Conservation (phyloP, 2,329 filamentous ascomycete genomes). For the Aspergillus tubingensis region DNA sequence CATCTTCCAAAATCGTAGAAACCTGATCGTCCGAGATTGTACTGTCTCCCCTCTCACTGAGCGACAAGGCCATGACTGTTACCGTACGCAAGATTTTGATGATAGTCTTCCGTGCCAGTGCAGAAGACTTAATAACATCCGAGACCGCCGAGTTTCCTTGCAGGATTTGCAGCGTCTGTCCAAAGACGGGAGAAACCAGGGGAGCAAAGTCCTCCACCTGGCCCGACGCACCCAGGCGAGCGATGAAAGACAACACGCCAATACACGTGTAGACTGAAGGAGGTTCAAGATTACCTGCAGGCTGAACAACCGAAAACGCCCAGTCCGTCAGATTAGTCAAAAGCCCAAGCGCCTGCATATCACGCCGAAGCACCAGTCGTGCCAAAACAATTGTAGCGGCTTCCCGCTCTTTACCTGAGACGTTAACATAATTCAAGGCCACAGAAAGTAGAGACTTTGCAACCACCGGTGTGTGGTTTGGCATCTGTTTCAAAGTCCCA, state of each 20-base stretch:
- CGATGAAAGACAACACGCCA: constrained; percentile 76
- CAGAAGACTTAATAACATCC: constrained; percentile 65
- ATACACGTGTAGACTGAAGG: constrained; percentile 72
- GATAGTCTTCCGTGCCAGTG: constrained; percentile 76
- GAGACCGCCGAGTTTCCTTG: constrained; percentile 53
- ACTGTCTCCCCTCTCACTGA: constrained; percentile 44
- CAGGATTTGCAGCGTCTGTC: constrained; percentile 62
- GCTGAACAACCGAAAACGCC: constrained; percentile 64
- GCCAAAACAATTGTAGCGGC: constrained; percentile 83
- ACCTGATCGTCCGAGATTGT: constrained; percentile 34
- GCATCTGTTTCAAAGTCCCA: constrained; percentile 47
- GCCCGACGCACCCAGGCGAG: constrained; percentile 69
- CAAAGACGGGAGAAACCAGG: constrained; percentile 67
- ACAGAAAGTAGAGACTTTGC: constrained; percentile 70
- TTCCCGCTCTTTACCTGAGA: constrained; percentile 82
- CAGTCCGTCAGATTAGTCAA: constrained; percentile 69
- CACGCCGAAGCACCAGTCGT: constrained; percentile 75
- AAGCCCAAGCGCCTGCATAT: constrained; percentile 80
- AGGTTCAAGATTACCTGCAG: constrained; percentile 39
- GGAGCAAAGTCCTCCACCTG: constrained; percentile 73
- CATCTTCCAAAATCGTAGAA: constrained; percentile 69
- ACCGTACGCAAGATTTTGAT: constrained; percentile 83
- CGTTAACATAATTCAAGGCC: constrained; percentile 69
- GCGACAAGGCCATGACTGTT: constrained; percentile 63
- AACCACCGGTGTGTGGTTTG: constrained; percentile 66